phyloP scores from a whole-genome alignment of 495 filamentous ascomycete species.

The Hypomontagnella monticulosa region DNA sequence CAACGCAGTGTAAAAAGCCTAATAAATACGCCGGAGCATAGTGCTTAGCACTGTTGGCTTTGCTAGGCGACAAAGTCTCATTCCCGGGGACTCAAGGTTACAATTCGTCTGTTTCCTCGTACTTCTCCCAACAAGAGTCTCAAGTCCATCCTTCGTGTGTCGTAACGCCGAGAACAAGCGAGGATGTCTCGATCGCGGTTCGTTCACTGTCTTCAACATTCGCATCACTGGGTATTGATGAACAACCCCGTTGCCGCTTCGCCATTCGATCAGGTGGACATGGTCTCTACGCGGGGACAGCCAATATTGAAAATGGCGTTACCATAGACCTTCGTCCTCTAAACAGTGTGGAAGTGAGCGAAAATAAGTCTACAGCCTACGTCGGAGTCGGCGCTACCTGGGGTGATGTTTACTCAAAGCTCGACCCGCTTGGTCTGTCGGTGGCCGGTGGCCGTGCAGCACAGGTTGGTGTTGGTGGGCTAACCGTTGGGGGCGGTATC shows the following conservation, averaged over 20 bases:
- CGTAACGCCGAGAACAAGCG: conserved; percentile 48
- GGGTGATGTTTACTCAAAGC: conserved; percentile 47
- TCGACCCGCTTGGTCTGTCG: conserved; percentile 47
- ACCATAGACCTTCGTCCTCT: conserved; percentile 54
- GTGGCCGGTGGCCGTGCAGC: conserved; percentile 52
- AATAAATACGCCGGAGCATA: neutral
- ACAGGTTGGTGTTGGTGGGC: conserved; percentile 52
- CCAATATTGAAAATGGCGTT: conserved; percentile 54
- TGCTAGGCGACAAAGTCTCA: conserved; percentile 17
- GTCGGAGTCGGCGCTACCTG: conserved; percentile 49
- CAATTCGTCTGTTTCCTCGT: conserved; percentile 19
- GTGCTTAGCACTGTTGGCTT: conserved; percentile 1
- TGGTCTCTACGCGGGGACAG: conserved; percentile 42
- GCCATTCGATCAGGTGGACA: conserved; percentile 60
- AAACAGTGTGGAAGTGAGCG: conserved; percentile 28
- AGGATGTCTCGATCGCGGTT: conserved; percentile 54
- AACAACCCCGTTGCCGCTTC: conserved; percentile 39
- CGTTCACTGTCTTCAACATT: conserved; percentile 31
- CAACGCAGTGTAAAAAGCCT: neutral
- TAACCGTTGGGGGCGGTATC: conserved; percentile 58
- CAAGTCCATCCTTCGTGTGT: conserved; percentile 52
- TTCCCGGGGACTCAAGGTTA: conserved; percentile 17
- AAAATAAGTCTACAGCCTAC: conserved; percentile 26
- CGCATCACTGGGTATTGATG: neutral
- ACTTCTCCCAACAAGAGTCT: conserved; percentile 32